Evolutionary conservation across 2,329 filamentous ascomycete species (phyloP).

Genomic region (Moelleriella libera): DNA sequence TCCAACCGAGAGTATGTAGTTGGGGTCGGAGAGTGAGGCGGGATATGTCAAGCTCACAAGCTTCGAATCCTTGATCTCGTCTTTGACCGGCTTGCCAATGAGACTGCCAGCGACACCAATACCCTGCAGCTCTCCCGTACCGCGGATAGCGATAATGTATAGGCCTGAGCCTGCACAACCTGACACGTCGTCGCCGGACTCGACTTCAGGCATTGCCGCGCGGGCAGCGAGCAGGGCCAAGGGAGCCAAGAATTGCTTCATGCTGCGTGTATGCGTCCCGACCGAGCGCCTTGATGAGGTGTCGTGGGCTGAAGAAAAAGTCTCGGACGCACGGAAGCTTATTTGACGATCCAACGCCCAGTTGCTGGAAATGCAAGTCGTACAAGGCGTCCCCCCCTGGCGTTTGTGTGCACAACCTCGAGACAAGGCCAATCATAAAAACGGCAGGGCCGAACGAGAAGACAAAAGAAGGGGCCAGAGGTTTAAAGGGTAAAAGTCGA

Average conservation of each 20-base stretch:
- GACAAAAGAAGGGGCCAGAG: too few species aligned
- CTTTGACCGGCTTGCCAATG: constrained; percentile 15
- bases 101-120: constrained; percentile 18
- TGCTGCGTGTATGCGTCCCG: too few species aligned
- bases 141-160: constrained; percentile 25
- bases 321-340: too few species aligned
- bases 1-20: constrained; percentile 20
- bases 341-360: too few species aligned
- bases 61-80: constrained; percentile 18
- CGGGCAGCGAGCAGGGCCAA: constrained; percentile 4
- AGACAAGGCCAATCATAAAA: too few species aligned
- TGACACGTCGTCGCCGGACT: constrained; percentile 8
- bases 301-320: too few species aligned
- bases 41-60: constrained; percentile 23
- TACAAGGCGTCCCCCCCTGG: too few species aligned
- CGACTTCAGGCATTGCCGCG: constrained; percentile 9
- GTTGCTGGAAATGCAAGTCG: too few species aligned
- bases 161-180: constrained; percentile 19
- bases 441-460: too few species aligned
- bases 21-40: constrained; percentile 15
- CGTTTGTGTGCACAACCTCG: too few species aligned
- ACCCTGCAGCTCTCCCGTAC: constrained; percentile 20
- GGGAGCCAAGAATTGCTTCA: background rate
- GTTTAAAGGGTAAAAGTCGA: background rate
- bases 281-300: too few species aligned